Percentiles rank a stretch among this genome's conserved stretches.
These are phyloP conservation scores for Annulohypoxylon nitens DNA, from an alignment of 495 filamentous ascomycete genomes.

Conservation along the genomic window DNA sequence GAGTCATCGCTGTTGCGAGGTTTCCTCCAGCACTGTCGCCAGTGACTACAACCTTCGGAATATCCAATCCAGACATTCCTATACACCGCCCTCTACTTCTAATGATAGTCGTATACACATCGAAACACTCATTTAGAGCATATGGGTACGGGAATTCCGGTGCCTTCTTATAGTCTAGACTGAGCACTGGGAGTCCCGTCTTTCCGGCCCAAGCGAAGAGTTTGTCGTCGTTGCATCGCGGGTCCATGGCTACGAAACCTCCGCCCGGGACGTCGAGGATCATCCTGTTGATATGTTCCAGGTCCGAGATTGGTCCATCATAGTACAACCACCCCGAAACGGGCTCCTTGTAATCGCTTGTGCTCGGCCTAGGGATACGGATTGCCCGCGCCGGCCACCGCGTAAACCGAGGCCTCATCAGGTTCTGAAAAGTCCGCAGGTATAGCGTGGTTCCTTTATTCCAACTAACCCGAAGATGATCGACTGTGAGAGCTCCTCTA, in stretches of 20 bases:
- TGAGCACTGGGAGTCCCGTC: conserved; percentile 85
- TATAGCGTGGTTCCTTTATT: conserved; percentile 93
- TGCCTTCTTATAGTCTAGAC: conserved; percentile 93
- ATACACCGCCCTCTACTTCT: conserved; percentile 82
- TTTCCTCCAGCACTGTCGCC: conserved; percentile 96
- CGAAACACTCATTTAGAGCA: conserved; percentile 95
- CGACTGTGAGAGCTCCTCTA: conserved; percentile 84
- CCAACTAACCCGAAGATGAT: conserved; percentile 94
- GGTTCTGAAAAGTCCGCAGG: conserved; percentile 72
- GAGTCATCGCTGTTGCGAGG: conserved; percentile 80
- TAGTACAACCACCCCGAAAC: conserved; percentile 94
- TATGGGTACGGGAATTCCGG: conserved; percentile 96
- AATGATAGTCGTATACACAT: conserved; percentile 88
- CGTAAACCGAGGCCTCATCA: conserved; percentile 83
- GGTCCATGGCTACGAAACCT: conserved; percentile 95
- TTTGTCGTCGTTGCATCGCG: conserved; percentile 91
- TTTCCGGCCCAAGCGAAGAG: conserved; percentile 89
- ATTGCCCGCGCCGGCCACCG: conserved; percentile 83
- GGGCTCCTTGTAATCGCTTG: conserved; percentile 83
- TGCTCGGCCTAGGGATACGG: conserved; percentile 81
- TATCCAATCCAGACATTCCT: conserved; percentile 78
- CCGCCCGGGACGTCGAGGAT: conserved; percentile 94
- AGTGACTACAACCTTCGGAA: conserved; percentile 82
- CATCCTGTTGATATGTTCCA: conserved; percentile 82
- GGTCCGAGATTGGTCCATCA: conserved; percentile 82